Evolutionary conservation across 352 stramenopile genomes (phyloP).

Genomic region (Globisporangium okanoganense): DNA sequence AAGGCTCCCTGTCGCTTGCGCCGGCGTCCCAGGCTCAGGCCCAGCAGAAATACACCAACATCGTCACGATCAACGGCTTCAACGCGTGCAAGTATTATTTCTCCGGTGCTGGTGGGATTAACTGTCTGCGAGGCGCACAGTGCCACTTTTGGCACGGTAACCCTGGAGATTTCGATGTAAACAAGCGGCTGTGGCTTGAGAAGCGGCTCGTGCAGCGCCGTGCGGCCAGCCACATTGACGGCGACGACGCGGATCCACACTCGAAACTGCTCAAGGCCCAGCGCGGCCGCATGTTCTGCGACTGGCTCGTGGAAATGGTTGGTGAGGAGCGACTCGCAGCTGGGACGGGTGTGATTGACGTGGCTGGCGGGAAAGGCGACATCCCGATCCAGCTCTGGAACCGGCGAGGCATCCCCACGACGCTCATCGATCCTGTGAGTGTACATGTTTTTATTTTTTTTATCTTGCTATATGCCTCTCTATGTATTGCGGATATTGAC

Average conservation of each 20-base stretch:
- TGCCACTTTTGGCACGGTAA: slow-evolving; percentile 83
- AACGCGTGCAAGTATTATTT: slow-evolving; percentile 89
- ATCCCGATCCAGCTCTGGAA: slow-evolving; percentile 85
- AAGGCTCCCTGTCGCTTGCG: slow-evolving; percentile 41
- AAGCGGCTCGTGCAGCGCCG: slow-evolving; percentile 65
- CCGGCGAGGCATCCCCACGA: slow-evolving; percentile 67
- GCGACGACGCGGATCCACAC: slow-evolving; percentile 57
- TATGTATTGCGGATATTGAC: too few species aligned
- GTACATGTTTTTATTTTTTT: not conserved
- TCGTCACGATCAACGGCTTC: slow-evolving; percentile 72
- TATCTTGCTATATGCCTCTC: not conserved
- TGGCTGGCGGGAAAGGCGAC: slow-evolving; percentile 86
- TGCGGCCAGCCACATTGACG: slow-evolving; percentile 44
- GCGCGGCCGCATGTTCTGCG: slow-evolving; percentile 69
- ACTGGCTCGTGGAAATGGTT: slow-evolving; percentile 77
- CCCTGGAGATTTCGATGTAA: slow-evolving; percentile 54
- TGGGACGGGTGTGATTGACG: slow-evolving; percentile 78
- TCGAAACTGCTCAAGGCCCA: slow-evolving; percentile 70
- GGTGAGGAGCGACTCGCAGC: slow-evolving; percentile 32
- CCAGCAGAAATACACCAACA: slow-evolving; percentile 77
- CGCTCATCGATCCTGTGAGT: slow-evolving; percentile 80
- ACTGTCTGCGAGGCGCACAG: slow-evolving; percentile 59
- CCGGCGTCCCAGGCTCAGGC: slow-evolving; percentile 45
- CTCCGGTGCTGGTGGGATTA: slow-evolving; percentile 46
- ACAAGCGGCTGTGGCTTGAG: slow-evolving; percentile 60